These are phyloP conservation scores for Zygotorulaspora mrakii DNA, from an alignment of 1,139 yeast species.

Conservation along the genomic window DNA sequence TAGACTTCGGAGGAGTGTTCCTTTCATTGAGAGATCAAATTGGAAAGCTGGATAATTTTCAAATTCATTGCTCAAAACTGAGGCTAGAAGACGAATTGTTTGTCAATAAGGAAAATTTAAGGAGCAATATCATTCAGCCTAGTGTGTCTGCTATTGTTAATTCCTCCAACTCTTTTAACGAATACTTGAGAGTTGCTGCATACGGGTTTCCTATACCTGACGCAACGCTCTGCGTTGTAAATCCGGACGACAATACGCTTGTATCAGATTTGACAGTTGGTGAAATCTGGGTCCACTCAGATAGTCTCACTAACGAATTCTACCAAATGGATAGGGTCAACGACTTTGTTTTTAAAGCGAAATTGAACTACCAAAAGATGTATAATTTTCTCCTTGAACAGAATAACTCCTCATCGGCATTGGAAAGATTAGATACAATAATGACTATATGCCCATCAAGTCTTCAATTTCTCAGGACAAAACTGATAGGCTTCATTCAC, in stretches of 20 bases:
- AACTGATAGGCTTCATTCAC: slow-evolving; percentile 79
- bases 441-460: slow-evolving; percentile 30
- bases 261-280: slow-evolving; percentile 96
- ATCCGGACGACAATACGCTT: slow-evolving; percentile 75
- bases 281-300: slow-evolving; percentile 76
- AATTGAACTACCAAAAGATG: slow-evolving; percentile 34
- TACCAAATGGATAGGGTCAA: slow-evolving; percentile 36
- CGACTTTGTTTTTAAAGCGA: slow-evolving; percentile 37
- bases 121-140: slow-evolving; percentile 67
- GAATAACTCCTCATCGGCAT: slow-evolving; percentile 12
- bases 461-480: slow-evolving; percentile 72
- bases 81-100: slow-evolving; percentile 50
- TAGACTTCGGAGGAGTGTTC: slow-evolving; percentile 96
- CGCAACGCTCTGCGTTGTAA: slow-evolving; percentile 87
- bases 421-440: slow-evolving; percentile 32
- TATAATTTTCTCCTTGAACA: slow-evolving; percentile 19
- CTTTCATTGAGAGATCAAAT: slow-evolving; percentile 90
- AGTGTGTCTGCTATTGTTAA: slow-evolving; percentile 34
- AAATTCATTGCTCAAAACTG: slow-evolving; percentile 30
- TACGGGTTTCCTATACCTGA: slow-evolving; percentile 95
- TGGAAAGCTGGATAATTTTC: slow-evolving; percentile 38
- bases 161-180: slow-evolving; percentile 35
- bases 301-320: slow-evolving; percentile 34
- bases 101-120: slow-evolving; percentile 75
- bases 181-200: slow-evolving; percentile 70